Evolutionary conservation across 768 basidiomycete genomes (phyloP).

Genomic region (Amanita exitialis): DNA sequence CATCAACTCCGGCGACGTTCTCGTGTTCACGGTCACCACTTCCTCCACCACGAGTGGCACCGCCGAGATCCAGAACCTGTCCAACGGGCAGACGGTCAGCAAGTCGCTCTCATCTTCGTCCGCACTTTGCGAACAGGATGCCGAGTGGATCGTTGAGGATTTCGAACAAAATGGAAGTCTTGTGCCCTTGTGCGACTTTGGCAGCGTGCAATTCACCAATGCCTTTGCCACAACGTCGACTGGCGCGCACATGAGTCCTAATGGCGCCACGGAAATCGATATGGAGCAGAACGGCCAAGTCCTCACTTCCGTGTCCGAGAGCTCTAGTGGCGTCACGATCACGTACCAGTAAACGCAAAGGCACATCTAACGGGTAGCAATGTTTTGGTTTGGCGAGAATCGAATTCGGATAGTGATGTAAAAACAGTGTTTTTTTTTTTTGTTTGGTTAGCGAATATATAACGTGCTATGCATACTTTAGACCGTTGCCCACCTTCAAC

Average conservation of each 20-base stretch:
- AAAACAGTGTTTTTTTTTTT: no score
- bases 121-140: constrained; percentile 23
- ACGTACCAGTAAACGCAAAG: not conserved
- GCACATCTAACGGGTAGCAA: not conserved
- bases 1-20: not conserved
- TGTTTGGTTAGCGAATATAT: no score
- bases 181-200: not conserved
- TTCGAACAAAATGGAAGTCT: constrained; percentile 12
- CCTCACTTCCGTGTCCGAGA: not conserved
- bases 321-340: not conserved
- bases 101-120: constrained; percentile 18
- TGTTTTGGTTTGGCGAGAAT: not conserved
- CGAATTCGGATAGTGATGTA: no score
- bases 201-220: not conserved
- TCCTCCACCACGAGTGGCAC: not conserved
- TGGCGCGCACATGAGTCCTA: not conserved
- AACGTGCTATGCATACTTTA: no score
- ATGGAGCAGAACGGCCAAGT: not conserved
- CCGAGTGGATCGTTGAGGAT: constrained; percentile 29
- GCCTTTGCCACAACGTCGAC: not conserved
- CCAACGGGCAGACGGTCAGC: constrained; percentile 8
- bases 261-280: not conserved
- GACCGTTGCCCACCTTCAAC: no score
- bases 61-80: not conserved
- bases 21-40: not conserved